These are phyloP conservation scores for Ceratobasidium sp. DNA, from an alignment of 1,284 basidiomycete genomes.

Conservation along the genomic window DNA sequence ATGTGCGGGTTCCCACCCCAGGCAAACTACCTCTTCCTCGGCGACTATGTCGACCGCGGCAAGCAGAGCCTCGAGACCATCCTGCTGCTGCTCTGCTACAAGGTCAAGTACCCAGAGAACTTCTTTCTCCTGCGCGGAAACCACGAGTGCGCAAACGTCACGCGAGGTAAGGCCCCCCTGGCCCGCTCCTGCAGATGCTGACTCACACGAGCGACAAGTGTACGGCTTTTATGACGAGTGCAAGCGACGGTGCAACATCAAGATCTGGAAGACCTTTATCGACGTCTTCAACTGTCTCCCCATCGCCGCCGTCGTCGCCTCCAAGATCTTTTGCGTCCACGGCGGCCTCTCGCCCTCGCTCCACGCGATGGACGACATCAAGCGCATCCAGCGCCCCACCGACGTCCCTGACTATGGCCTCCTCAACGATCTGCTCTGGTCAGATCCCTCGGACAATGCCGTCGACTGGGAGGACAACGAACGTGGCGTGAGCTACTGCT, in stretches of 20 bases:
- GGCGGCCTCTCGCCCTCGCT: conserved; percentile 98
- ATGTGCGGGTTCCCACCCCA: conserved; percentile 99
- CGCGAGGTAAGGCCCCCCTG: conserved; percentile 70
- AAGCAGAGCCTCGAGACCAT: conserved; percentile 99
- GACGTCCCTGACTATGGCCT: conserved; percentile 99
- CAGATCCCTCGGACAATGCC: conserved; percentile 97
- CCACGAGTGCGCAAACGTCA: conserved; percentile 99
- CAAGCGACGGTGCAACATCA: conserved; percentile 99
- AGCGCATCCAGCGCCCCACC: conserved; percentile 95
- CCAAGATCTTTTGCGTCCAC: conserved; percentile 99
- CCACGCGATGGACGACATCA: conserved; percentile 98
- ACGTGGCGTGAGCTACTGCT: conserved; percentile 99
- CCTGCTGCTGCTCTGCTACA: conserved; percentile 95
- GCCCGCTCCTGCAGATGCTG: conserved; percentile 30
- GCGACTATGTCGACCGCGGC: conserved; percentile 98
- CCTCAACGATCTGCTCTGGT: conserved; percentile 97
- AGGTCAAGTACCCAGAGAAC: conserved; percentile 99
- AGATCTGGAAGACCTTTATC: conserved; percentile 99
- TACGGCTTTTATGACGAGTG: conserved; percentile 99
- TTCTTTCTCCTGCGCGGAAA: conserved; percentile 98
- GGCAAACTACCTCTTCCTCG: conserved; percentile 98
- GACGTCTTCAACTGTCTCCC: conserved; percentile 99
- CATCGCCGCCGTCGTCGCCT: conserved; percentile 97
- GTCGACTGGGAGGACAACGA: conserved; percentile 99
- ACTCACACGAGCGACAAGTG: conserved; percentile 58